Evolutionary conservation across 805 yeast genomes (phyloP), one percentile per base, ranked within the genome.

Genomic region (Pichia rugopelliculosa): DNA sequence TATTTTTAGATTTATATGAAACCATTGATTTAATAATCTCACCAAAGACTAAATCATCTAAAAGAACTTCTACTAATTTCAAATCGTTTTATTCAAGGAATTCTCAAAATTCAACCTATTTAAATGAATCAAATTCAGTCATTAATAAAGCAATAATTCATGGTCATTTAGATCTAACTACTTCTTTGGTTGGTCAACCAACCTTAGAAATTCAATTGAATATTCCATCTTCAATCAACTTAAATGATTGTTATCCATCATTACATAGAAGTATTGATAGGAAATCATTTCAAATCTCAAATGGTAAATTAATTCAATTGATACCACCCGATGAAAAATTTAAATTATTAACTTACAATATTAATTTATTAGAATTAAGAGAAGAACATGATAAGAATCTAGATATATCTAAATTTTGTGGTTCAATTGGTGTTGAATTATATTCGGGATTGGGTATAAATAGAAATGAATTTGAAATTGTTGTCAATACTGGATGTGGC

Each of bases 251-350:
- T 23, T 50, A 50, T 30, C 45, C 49, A 27, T 68, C 80, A 13
- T 78, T 87, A 53, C 96, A 91, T 61, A 75, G 73, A 41, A 82
- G 91, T 61, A 77, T 90, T 1, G 73, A 80, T 41, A 54, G 73
- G 1, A 73, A 70, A 11, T 65, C 66, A 18, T 84, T 88, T 87
- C 45, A 58, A 1, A 51, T 58, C 33, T 58, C 57, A 6, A 38
- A 41, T 10, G 74, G 75, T 0, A 80, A 79, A 0, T 53, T 66
- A 0, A 59, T 89, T 27, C 70, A 79, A 17, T 87, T 91, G 58
- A 73, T 85, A 18, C 99, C 98, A 6, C 96, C 98, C 0, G 96
- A 91, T 64, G 97, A 95, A 7, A 74, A 69, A 49, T 77, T 79
- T 37, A 69, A 73, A 3, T 60, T 90, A 21, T 75, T 82, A 74